Evolutionary conservation across 306 rosid genomes (phyloP).

Genomic region (Oemleria cerasiformis): DNA sequence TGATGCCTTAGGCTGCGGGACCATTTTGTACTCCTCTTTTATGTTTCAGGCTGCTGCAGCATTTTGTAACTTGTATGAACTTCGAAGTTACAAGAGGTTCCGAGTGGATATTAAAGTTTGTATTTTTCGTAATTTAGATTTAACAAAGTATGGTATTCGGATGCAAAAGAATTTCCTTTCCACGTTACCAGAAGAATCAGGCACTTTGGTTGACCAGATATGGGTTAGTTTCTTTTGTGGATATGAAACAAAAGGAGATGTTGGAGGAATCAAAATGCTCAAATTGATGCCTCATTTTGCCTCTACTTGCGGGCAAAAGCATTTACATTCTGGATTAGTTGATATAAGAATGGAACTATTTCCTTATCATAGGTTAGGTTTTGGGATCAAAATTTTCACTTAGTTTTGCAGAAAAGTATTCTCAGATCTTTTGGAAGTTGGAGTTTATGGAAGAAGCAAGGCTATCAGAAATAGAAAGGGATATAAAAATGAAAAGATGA

Average conservation of each 20-base stretch:
- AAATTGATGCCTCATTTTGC: not conserved
- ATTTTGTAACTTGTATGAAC: not conserved
- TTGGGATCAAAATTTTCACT: not conserved
- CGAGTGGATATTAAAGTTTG: constrained; percentile 1
- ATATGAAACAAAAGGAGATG: not conserved
- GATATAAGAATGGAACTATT: constrained; percentile 3
- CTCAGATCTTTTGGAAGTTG: not conserved
- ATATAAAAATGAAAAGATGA: not conserved
- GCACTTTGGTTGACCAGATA: not conserved
- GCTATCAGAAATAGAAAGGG: not conserved
- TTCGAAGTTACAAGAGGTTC: not conserved
- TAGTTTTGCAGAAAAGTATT: not conserved
- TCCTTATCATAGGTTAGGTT: not conserved
- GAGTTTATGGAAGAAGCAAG: not conserved
- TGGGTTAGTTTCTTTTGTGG: not conserved
- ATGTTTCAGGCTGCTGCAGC: not conserved
- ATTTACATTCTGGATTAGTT: not conserved
- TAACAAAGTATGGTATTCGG: not conserved
- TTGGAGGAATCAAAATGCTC: not conserved
- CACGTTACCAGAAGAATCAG: not conserved
- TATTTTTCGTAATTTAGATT: not conserved
- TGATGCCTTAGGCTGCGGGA: not conserved
- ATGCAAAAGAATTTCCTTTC: not conserved
- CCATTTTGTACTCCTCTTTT: not conserved
- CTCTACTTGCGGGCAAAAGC: not conserved